A percentile compares a stretch with the other conserved stretches of the same genome.
Conservation (phyloP, 768 basidiomycete species). For the Xerocomus brunneocitrinus region DNA sequence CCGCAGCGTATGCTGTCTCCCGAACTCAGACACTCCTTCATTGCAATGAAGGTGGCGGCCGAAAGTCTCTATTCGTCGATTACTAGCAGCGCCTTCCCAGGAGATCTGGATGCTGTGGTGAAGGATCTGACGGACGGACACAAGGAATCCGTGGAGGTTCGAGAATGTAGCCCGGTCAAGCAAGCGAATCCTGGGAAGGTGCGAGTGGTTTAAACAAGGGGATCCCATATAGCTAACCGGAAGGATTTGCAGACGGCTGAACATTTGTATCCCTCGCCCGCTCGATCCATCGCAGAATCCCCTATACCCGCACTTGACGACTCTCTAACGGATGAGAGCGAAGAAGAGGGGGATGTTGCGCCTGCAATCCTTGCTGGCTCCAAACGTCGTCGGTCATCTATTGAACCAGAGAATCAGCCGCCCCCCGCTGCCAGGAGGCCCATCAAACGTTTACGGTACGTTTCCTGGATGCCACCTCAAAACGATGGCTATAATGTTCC, state of each 20-base stretch:
- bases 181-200: conserved; percentile 1
- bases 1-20: conserved; percentile 6
- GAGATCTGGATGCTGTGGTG: conserved; percentile 27
- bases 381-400: conserved; percentile 17
- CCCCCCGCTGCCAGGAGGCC: background rate
- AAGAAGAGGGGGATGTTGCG: conserved; percentile 10
- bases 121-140: conserved; percentile 24
- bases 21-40: conserved; percentile 23
- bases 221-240: background rate
- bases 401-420: background rate
- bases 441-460: conserved; percentile 24
- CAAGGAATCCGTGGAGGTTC: background rate
- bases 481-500: accelerated
- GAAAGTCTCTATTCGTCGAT: conserved; percentile 30
- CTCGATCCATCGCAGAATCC: conserved; percentile 1
- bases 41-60: conserved; percentile 29
- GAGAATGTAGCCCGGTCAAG: background rate
- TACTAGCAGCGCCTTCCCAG: conserved; percentile 25
- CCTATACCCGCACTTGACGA: conserved; percentile 9
- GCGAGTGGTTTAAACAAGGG: background rate
- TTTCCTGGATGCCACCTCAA: background rate
- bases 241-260: background rate
- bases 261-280: conserved; percentile 17
- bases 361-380: conserved; percentile 16
- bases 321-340: conserved; percentile 11